Conservation (phyloP, 371 early-diverging fungal genomes). For the Saksenaea vasiformis region DNA sequence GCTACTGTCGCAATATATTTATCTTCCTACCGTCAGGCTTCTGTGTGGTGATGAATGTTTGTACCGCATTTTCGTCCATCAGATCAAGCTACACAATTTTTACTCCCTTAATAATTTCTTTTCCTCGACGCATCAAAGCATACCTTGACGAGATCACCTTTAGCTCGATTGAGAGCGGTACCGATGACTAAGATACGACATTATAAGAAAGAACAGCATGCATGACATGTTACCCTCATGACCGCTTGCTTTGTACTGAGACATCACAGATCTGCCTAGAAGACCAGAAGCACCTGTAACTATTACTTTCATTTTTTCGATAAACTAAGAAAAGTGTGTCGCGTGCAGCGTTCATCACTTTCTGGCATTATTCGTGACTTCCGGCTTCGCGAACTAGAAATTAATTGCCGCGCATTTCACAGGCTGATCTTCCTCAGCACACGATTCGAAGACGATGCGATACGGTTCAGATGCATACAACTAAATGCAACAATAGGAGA, state of each 20-base stretch:
- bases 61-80: slow-evolving; percentile 55
- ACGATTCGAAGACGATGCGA: no score
- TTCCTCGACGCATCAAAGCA: neutral
- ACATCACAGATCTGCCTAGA: slow-evolving; percentile 74
- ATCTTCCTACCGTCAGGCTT: slow-evolving; percentile 59
- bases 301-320: slow-evolving; percentile 52
- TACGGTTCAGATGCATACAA: no score
- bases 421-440: no score
- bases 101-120: neutral
- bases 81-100: slow-evolving; percentile 61
- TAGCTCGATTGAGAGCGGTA: slow-evolving; percentile 68
- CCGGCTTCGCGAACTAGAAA: neutral
- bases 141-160: slow-evolving; percentile 60
- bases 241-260: slow-evolving; percentile 52
- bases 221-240: slow-evolving; percentile 44
- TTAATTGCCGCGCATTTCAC: neutral
- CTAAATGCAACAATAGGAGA: no score
- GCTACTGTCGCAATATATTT: neutral
- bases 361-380: neutral
- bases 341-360: no score
- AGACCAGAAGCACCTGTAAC: slow-evolving; percentile 87
- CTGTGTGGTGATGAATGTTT: slow-evolving; percentile 53
- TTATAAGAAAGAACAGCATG: neutral
- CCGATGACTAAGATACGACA: slow-evolving; percentile 57
- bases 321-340: neutral